A percentile compares a stretch with the other conserved stretches of the same genome.
phyloP scores from a whole-genome alignment of 2,329 filamentous ascomycete species.

The Arthrobotrys entomopaga region DNA sequence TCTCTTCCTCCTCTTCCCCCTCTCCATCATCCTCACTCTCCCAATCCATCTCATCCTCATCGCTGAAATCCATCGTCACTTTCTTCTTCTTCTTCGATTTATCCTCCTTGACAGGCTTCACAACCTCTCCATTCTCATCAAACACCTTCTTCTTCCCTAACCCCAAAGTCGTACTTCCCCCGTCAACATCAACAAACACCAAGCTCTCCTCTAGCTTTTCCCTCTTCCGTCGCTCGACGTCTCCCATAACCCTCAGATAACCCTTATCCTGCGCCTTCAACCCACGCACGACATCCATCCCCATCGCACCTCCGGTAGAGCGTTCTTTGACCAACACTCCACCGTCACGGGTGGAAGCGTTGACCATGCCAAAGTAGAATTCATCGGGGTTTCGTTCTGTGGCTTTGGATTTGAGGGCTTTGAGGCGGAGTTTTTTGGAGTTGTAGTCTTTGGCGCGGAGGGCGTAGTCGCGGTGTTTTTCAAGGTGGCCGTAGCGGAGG shows the following conservation, averaged over 20 bases:
- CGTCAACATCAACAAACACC: slow-evolving; percentile 62
- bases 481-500: slow-evolving; percentile 86
- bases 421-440: slow-evolving; percentile 72
- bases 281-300: slow-evolving; percentile 70
- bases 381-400: slow-evolving; percentile 76
- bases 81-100: slow-evolving; percentile 18
- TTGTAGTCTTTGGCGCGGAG: slow-evolving; percentile 74
- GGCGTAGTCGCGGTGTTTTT: slow-evolving; percentile 77
- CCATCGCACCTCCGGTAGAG: slow-evolving; percentile 65
- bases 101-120: slow-evolving; percentile 36
- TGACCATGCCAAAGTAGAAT: slow-evolving; percentile 76
- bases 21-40: slow-evolving; percentile 60
- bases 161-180: slow-evolving; percentile 12
- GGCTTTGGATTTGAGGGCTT: slow-evolving; percentile 71
- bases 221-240: slow-evolving; percentile 70
- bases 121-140: slow-evolving; percentile 56
- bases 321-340: slow-evolving; percentile 64
- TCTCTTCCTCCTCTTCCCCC: slow-evolving; percentile 64
- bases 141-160: slow-evolving; percentile 61
- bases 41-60: slow-evolving; percentile 60
- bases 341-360: slow-evolving; percentile 69
- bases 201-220: slow-evolving; percentile 68
- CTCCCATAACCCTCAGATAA: slow-evolving; percentile 72
- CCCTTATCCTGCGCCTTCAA: slow-evolving; percentile 76
- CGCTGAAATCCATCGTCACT: slow-evolving; percentile 62